phyloP scores from a whole-genome alignment of 192 early-diverging fungal genomes.

The Gaertneriomyces sp. region DNA sequence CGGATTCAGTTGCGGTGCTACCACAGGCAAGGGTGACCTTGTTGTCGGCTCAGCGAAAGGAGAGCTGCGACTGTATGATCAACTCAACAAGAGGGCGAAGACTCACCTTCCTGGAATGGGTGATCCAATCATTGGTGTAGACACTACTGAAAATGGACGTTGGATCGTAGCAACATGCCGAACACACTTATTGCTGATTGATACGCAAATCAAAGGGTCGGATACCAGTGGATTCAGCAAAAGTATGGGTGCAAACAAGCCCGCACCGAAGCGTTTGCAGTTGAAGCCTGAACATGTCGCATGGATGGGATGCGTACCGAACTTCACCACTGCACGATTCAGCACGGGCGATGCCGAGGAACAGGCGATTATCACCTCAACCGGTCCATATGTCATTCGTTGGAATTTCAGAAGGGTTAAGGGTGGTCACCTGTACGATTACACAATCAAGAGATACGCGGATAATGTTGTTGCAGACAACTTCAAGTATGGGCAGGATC shows the following conservation, averaged over 20 bases:
- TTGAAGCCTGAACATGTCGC: conserved; percentile 87
- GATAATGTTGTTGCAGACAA: conserved; percentile 86
- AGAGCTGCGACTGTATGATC: conserved; percentile 82
- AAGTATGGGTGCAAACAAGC: conserved; percentile 61
- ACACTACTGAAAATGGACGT: conserved; percentile 80
- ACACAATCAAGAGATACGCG: conserved; percentile 82
- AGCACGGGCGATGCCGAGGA: conserved; percentile 77
- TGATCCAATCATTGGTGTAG: conserved; percentile 84
- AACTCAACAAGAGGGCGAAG: conserved; percentile 76
- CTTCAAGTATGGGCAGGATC: conserved; percentile 80
- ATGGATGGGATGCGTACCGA: conserved; percentile 61
- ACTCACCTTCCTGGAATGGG: conserved; percentile 81
- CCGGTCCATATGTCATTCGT: conserved; percentile 84
- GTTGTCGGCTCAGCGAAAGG: conserved; percentile 81
- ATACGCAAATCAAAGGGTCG: conserved; percentile 57
- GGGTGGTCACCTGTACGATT: conserved; percentile 71
- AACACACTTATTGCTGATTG: conserved; percentile 78
- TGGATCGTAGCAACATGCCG: conserved; percentile 87
- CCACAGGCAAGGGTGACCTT: conserved; percentile 75
- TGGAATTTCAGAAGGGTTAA: conserved; percentile 89
- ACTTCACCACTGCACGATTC: conserved; percentile 87
- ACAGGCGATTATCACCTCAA: conserved; percentile 81
- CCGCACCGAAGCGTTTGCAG: conserved; percentile 66
- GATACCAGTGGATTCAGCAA: conserved; percentile 57
- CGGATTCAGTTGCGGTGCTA: conserved; percentile 66